Evolutionary conservation across 495 filamentous ascomycete genomes (phyloP).

Genomic region (Thozetella sp.): DNA sequence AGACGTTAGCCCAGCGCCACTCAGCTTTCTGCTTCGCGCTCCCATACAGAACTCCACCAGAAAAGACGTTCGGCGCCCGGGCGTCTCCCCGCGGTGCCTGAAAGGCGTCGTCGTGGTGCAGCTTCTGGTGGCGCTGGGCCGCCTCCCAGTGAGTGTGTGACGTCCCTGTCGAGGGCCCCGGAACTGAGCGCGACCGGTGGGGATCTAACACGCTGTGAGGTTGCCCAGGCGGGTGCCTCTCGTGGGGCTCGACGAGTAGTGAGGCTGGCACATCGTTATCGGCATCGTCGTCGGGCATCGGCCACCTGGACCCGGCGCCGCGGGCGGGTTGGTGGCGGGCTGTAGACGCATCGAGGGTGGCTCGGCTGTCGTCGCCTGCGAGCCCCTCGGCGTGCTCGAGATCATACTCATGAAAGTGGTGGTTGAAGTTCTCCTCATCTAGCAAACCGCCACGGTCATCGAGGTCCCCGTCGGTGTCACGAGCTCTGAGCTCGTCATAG

Average conservation of each 20-base stretch:
- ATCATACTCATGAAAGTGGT: slow-evolving; percentile 71
- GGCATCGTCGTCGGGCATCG: slow-evolving; percentile 64
- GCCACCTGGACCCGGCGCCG: slow-evolving; percentile 23
- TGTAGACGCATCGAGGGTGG: slow-evolving; percentile 48
- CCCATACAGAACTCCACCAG: slow-evolving; percentile 38
- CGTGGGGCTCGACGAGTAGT: slow-evolving; percentile 71
- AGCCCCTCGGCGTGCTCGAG: slow-evolving; percentile 62
- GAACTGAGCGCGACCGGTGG: slow-evolving; percentile 27
- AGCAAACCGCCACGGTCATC: slow-evolving; percentile 71
- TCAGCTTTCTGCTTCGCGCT: slow-evolving; percentile 83
- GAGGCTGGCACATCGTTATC: slow-evolving; percentile 94
- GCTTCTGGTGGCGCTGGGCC: slow-evolving; percentile 59
- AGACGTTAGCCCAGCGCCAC: slow-evolving; percentile 95
- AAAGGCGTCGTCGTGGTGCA: slow-evolving; percentile 49
- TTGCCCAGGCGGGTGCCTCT: slow-evolving; percentile 16
- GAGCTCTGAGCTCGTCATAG: slow-evolving; percentile 68
- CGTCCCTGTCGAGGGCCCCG: slow-evolving; percentile 53
- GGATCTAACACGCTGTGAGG: slow-evolving; percentile 10
- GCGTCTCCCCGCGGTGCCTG: slow-evolving; percentile 10
- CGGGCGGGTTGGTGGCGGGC: background rate
- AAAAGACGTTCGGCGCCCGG: slow-evolving; percentile 24
- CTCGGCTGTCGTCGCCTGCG: slow-evolving; percentile 64
- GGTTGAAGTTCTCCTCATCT: slow-evolving; percentile 69
- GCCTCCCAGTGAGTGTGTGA: slow-evolving; percentile 69
- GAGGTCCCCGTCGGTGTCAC: slow-evolving; percentile 64